A percentile compares a stretch with the other conserved stretches of the same genome.
These are phyloP conservation scores for Neoscytalidium dimidiatum DNA, from an alignment of 2,329 filamentous ascomycete species.

Conservation along the genomic window DNA sequence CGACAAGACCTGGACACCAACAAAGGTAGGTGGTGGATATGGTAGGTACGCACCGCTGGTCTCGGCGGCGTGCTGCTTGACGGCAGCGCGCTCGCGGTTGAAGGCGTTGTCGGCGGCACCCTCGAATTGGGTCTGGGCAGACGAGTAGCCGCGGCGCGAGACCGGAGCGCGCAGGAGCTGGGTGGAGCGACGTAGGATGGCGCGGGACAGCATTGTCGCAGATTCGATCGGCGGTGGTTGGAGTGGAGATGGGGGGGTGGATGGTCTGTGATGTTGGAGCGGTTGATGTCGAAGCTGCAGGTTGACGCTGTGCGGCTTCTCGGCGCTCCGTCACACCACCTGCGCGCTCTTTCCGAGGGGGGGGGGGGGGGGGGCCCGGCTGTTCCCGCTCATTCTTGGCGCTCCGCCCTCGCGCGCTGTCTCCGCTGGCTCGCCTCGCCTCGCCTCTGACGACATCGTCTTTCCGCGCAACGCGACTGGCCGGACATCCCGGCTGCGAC, in stretches of 20 bases:
- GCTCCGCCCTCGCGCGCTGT: not conserved
- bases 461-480: conserved; percentile 13
- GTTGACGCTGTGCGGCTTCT: not conserved
- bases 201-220: conserved; percentile 37
- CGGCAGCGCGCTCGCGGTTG: conserved; percentile 85
- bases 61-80: conserved; percentile 84
- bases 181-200: conserved; percentile 41
- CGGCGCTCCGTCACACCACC: conserved; percentile 15
- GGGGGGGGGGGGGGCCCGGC: too few relatives aligned
- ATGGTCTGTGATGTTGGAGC: not conserved
- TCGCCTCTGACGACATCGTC: conserved; percentile 15
- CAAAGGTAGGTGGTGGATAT: not conserved
- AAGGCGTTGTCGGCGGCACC: conserved; percentile 82
- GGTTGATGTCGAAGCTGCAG: conserved; percentile 14
- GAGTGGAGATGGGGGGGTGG: conserved; percentile 27
- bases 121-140: conserved; percentile 55
- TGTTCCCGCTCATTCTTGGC: conserved; percentile 7
- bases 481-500: not conserved
- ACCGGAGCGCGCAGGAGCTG: conserved; percentile 57
- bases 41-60: conserved; percentile 69
- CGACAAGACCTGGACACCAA: not conserved
- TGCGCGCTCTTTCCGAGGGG: not conserved
- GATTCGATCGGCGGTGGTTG: conserved; percentile 19
- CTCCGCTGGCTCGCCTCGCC: not conserved
- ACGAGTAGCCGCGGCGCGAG: conserved; percentile 70